These are phyloP conservation scores for Candida mattraensis DNA, from an alignment of 805 yeast species.

Conservation along the genomic window DNA sequence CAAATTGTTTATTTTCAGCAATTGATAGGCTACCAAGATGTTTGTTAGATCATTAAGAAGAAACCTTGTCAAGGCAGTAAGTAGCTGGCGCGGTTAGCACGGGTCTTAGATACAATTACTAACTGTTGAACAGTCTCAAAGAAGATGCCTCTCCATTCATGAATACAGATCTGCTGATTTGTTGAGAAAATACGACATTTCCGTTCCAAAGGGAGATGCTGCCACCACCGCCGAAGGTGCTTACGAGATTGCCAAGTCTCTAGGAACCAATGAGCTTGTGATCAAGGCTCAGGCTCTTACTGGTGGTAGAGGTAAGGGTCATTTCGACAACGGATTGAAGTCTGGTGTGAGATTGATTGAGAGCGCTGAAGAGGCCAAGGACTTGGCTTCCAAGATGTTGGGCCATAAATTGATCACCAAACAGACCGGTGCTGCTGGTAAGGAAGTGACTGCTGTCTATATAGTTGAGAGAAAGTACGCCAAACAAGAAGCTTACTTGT, in stretches of 20 bases:
- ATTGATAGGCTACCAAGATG: slow-evolving; percentile 19
- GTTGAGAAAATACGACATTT: slow-evolving; percentile 77
- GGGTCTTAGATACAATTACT: slow-evolving; percentile 3
- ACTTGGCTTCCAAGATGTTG: slow-evolving; percentile 85
- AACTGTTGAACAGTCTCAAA: slow-evolving; percentile 22
- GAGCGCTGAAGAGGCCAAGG: slow-evolving; percentile 82
- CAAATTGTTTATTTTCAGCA: slow-evolving; percentile 2
- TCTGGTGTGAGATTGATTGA: slow-evolving; percentile 94
- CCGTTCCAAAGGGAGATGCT: slow-evolving; percentile 89
- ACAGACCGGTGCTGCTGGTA: slow-evolving; percentile 97
- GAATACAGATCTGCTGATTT: slow-evolving; percentile 94
- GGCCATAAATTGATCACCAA: slow-evolving; percentile 93
- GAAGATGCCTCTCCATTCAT: slow-evolving; percentile 84
- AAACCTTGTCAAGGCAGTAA: slow-evolving; percentile 21
- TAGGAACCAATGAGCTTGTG: slow-evolving; percentile 80
- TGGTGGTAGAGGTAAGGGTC: slow-evolving; percentile 99
- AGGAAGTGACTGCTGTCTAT: slow-evolving; percentile 94
- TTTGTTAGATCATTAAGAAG: slow-evolving; percentile 25
- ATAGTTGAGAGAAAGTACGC: slow-evolving; percentile 94
- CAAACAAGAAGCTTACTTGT: slow-evolving; percentile 91
- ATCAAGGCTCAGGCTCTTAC: slow-evolving; percentile 98
- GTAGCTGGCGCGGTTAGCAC: slow-evolving; percentile 7
- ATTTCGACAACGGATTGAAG: slow-evolving; percentile 90
- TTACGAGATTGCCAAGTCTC: slow-evolving; percentile 70
- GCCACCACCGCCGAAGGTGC: slow-evolving; percentile 92